phyloP scores from a whole-genome alignment of 1,284 basidiomycete species.

The Fistulinella staudtii region DNA sequence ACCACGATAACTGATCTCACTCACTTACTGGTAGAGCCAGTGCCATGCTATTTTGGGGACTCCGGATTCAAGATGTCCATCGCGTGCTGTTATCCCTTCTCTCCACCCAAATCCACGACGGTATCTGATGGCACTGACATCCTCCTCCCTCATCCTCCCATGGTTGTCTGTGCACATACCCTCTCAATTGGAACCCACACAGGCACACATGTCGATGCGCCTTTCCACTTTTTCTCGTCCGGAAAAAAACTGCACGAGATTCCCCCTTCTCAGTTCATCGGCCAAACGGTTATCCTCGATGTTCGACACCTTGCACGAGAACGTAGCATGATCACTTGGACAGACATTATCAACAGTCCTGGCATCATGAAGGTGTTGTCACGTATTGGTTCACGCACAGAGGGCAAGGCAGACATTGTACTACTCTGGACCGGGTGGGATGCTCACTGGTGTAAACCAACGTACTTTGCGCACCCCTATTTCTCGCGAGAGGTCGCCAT shows the following conservation, averaged over 20 bases:
- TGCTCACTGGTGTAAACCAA: slow-evolving; percentile 44
- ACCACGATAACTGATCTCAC: slow-evolving; percentile 25
- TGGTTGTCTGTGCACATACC: slow-evolving; percentile 22
- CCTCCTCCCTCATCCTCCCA: background rate
- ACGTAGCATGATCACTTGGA: slow-evolving; percentile 53
- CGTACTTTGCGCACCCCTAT: slow-evolving; percentile 62
- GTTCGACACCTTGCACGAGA: slow-evolving; percentile 36
- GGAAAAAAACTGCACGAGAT: slow-evolving; percentile 56
- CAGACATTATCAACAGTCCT: slow-evolving; percentile 22
- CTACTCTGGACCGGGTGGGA: slow-evolving; percentile 63
- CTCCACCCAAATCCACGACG: no score
- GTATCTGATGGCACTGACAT: no score
- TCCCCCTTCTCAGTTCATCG: slow-evolving; percentile 47
- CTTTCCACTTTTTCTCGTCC: slow-evolving; percentile 59
- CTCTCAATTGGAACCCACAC: slow-evolving; percentile 32
- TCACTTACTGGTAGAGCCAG: slow-evolving; percentile 21
- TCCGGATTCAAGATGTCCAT: slow-evolving; percentile 22
- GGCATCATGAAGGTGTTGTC: background rate
- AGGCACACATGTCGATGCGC: slow-evolving; percentile 73
- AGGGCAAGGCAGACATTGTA: slow-evolving; percentile 40
- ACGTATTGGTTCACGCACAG: slow-evolving; percentile 26
- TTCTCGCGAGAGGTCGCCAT: slow-evolving; percentile 50
- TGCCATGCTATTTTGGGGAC: slow-evolving; percentile 31
- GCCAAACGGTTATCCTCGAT: slow-evolving; percentile 49
- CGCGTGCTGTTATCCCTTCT: slow-evolving; percentile 13